These are phyloP conservation scores for Monilinia laxa DNA, from an alignment of 2,329 filamentous ascomycete genomes.

Conservation along the genomic window DNA sequence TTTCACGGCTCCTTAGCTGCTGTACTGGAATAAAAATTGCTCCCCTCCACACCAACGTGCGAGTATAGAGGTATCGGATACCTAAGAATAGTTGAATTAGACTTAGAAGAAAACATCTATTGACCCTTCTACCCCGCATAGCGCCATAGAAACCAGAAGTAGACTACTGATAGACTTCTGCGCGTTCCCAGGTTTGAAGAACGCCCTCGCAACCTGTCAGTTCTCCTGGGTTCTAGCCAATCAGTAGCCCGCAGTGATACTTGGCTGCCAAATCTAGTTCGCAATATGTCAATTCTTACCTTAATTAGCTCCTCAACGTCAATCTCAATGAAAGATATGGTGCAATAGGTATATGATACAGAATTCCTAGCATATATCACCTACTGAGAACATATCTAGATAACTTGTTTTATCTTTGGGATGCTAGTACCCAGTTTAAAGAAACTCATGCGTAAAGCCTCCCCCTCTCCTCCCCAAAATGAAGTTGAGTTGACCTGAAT, in stretches of 20 bases:
- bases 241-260: no score
- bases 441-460: background rate
- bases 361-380: background rate
- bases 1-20: background rate
- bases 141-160: background rate
- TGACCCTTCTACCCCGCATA: no score
- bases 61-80: background rate
- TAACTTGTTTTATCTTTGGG: background rate
- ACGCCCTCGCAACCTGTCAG: background rate
- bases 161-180: background rate
- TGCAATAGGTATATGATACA: no score
- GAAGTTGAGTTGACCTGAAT: background rate
- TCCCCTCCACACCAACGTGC: background rate
- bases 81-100: background rate
- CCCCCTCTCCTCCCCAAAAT: no score
- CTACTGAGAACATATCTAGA: background rate
- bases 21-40: background rate
- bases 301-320: background rate
- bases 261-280: background rate
- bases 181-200: background rate
- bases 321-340: no score
- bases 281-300: background rate
- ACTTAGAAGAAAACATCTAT: no score
- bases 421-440: background rate
- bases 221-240: background rate